Percentiles rank a stretch among this genome's conserved stretches.
Conservation (phyloP, 1,139 yeast species). For the Casaregolazyma suthepensis region DNA sequence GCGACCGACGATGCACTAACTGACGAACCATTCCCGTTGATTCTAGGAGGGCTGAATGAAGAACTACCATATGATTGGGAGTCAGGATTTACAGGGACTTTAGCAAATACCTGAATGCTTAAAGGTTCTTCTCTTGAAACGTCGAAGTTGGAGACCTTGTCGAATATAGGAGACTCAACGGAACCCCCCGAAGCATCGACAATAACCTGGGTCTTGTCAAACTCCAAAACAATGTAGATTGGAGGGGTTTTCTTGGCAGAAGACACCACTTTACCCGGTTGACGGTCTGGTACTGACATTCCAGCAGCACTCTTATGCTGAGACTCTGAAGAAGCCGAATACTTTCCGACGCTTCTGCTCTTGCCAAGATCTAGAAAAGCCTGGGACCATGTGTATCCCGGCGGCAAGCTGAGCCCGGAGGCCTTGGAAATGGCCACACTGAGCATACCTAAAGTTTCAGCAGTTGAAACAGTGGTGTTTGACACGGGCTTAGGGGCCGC, state of each 20-base stretch:
- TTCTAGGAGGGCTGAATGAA: slow-evolving; percentile 16
- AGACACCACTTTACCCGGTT: slow-evolving; percentile 8
- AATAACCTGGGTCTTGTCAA: slow-evolving; percentile 63
- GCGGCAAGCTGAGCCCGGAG: slow-evolving; percentile 56
- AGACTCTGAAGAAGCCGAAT: background rate
- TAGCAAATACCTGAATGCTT: slow-evolving; percentile 66
- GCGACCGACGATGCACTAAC: slow-evolving; percentile 3
- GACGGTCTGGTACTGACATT: background rate
- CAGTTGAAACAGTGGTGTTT: slow-evolving; percentile 24
- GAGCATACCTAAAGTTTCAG: slow-evolving; percentile 57
- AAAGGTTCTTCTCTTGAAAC: slow-evolving; percentile 61
- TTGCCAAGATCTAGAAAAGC: slow-evolving; percentile 13
- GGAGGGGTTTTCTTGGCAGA: slow-evolving; percentile 25
- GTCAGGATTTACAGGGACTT: slow-evolving; percentile 46
- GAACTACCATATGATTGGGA: slow-evolving; percentile 10
- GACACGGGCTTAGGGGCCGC: slow-evolving; percentile 10
- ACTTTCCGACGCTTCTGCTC: background rate
- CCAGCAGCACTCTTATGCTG: background rate
- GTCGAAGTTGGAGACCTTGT: slow-evolving; percentile 86
- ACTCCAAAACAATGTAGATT: slow-evolving; percentile 38
- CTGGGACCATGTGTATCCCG: slow-evolving; percentile 31
- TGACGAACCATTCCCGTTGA: slow-evolving; percentile 5
- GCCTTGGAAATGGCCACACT: slow-evolving; percentile 66
- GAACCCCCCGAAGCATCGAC: slow-evolving; percentile 76
- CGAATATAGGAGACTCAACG: slow-evolving; percentile 61